phyloP scores from a whole-genome alignment of 257 asterid genomes.

The Solanum piurae region DNA sequence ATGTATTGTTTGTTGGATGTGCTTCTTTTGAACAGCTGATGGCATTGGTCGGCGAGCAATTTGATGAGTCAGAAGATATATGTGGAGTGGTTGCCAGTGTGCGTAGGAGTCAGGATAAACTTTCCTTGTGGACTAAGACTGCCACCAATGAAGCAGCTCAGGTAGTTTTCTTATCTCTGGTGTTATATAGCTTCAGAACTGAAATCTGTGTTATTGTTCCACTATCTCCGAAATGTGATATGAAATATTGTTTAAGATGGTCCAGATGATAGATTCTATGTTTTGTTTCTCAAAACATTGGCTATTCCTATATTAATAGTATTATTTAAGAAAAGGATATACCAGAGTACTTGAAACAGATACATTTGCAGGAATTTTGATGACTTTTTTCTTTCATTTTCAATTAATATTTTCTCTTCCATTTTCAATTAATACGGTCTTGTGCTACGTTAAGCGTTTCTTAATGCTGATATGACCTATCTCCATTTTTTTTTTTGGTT shows the following conservation, averaged over 20 bases:
- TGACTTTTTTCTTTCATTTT: neutral
- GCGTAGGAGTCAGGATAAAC: conserved; percentile 75
- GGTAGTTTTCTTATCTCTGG: conserved; percentile 24
- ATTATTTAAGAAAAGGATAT: neutral
- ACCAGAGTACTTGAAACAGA: neutral
- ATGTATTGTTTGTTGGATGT: neutral
- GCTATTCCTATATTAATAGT: neutral
- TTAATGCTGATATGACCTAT: neutral
- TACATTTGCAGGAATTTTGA: neutral
- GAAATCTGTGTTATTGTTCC: neutral
- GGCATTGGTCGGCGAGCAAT: conserved; percentile 79
- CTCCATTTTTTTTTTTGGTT: neutral
- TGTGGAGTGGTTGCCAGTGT: conserved; percentile 79
- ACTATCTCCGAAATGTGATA: neutral
- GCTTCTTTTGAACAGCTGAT: conserved; percentile 31
- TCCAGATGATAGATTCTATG: neutral
- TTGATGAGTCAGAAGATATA: conserved; percentile 67
- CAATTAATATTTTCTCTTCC: neutral
- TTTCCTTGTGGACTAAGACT: conserved; percentile 85
- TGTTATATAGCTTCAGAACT: neutral
- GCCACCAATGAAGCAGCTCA: conserved; percentile 91
- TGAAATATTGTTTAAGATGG: neutral
- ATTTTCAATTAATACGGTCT: neutral
- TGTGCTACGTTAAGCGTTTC: neutral
- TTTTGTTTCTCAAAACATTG: neutral